Conservation (phyloP, 805 yeast genomes). For the Wickerhamomyces queroliae region DNA sequence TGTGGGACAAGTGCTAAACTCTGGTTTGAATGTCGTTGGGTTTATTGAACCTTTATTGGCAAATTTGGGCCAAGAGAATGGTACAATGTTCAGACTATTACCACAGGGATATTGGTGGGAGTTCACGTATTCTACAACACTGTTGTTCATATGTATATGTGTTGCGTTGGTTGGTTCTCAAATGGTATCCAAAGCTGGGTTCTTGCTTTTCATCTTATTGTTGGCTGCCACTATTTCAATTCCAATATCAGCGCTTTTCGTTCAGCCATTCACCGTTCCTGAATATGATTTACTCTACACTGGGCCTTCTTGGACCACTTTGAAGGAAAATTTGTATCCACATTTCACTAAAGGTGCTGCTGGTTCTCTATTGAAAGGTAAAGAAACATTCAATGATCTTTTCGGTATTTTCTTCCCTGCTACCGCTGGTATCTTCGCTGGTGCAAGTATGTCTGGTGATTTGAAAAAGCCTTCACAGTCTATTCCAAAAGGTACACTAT, state of each 20-base stretch:
- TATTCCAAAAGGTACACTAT: slow-evolving; percentile 90
- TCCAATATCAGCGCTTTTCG: slow-evolving; percentile 70
- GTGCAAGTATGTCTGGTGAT: slow-evolving; percentile 98
- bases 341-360: slow-evolving; percentile 87
- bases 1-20: slow-evolving; percentile 88
- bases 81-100: slow-evolving; percentile 48
- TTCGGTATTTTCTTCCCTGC: slow-evolving; percentile 98
- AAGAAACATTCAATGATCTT: slow-evolving; percentile 76
- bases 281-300: slow-evolving; percentile 50
- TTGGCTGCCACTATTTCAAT: slow-evolving; percentile 71
- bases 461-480: slow-evolving; percentile 78
- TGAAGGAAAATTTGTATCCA: slow-evolving; percentile 65
- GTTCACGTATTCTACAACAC: slow-evolving; percentile 62
- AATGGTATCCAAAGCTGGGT: slow-evolving; percentile 78
- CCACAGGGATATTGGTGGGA: slow-evolving; percentile 71
- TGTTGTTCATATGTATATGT: slow-evolving; percentile 65
- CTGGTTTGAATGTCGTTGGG: slow-evolving; percentile 93
- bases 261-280: slow-evolving; percentile 52
- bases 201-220: slow-evolving; percentile 60
- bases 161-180: slow-evolving; percentile 78
- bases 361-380: slow-evolving; percentile 59
- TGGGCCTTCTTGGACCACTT: slow-evolving; percentile 69
- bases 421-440: slow-evolving; percentile 97
- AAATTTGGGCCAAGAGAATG: slow-evolving; percentile 62
- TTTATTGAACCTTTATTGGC: slow-evolving; percentile 83